Evolutionary conservation across 225 moss, liverwort and hornwort genomes (phyloP), one percentile per base, ranked within the genome.

Genomic region (Pleurozium schreberi): DNA sequence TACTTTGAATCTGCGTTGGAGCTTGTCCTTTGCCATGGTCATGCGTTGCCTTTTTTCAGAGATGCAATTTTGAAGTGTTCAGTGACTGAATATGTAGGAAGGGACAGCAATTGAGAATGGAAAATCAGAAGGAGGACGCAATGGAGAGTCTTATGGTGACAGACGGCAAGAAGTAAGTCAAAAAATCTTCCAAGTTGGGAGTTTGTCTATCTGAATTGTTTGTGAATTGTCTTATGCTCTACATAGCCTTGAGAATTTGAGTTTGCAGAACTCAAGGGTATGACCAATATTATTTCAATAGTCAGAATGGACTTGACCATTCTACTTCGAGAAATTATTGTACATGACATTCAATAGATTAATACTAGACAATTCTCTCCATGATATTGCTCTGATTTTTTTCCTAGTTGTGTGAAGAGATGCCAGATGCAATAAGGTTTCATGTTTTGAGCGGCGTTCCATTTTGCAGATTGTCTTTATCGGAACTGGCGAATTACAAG

Each of bases 131-230:
- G 61, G 40, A 67, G 71, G 81, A 85, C 80, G 80, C 50, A 71
- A 57, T 68, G 64, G 52, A 87, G 87, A 86, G 57, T 82, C 26
- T 85, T 92, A 84, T 82, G 93, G 91, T 89, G 93, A 94, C 86
- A 92, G 94, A 86, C 90, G 93, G 69, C 94, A 94, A 93, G 94
- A 93, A 92, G 94, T 94, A 90, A 89, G 92, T 75, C 59, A 62
- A 68, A 62, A 68, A 62, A 71, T 17, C 62, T 58, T 87, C 83
- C 40, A 70, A 53, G 20, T 79, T 85, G 53, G 66, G 76, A 77
- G 58, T 68, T 80, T 68, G 55, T 50, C 49, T 67, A 25, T 66
- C 30, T 66, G 84, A 57, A 71, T 63, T 79, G 65, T 63, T 84
- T 91, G 47, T 67, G 47, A 84, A 52, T 53, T 61, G 31, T 76